phyloP scores from a whole-genome alignment of 306 rosid genomes.

The Sicyos edulis region DNA sequence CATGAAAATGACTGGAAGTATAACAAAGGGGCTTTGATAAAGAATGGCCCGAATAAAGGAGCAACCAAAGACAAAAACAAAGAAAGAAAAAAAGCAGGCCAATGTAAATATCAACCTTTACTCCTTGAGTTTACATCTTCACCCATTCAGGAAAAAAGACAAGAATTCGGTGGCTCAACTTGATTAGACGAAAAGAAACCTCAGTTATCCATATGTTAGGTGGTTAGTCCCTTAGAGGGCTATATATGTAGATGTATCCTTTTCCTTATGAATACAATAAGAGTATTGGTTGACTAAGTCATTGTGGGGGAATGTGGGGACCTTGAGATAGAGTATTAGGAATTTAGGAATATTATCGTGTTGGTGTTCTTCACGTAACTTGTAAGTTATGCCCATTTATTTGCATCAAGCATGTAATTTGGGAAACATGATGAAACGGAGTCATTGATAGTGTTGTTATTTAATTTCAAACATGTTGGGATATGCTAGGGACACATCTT shows the following conservation, averaged over 20 bases:
- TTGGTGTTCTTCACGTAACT: neutral
- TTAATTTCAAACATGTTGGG: neutral
- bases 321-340: neutral
- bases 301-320: too few relatives aligned
- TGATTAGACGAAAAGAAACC: neutral
- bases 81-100: too few relatives aligned
- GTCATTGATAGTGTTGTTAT: neutral
- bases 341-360: too few relatives aligned
- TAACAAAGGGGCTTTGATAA: neutral
- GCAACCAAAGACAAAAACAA: too few relatives aligned
- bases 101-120: neutral
- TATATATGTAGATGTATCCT: too few relatives aligned
- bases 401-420: neutral
- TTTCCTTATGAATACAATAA: too few relatives aligned
- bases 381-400: neutral
- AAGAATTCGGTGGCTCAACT: neutral
- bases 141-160: neutral
- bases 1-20: neutral
- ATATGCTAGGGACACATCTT: neutral
- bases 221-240: too few relatives aligned
- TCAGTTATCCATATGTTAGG: neutral
- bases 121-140: neutral
- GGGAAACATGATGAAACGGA: neutral
- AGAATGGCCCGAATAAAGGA: neutral
- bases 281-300: too few relatives aligned